Percentiles rank a stretch among this genome's conserved stretches.
These are phyloP conservation scores for Rubia yunnanensis DNA, from an alignment of 257 asterid species.

Conservation along the genomic window DNA sequence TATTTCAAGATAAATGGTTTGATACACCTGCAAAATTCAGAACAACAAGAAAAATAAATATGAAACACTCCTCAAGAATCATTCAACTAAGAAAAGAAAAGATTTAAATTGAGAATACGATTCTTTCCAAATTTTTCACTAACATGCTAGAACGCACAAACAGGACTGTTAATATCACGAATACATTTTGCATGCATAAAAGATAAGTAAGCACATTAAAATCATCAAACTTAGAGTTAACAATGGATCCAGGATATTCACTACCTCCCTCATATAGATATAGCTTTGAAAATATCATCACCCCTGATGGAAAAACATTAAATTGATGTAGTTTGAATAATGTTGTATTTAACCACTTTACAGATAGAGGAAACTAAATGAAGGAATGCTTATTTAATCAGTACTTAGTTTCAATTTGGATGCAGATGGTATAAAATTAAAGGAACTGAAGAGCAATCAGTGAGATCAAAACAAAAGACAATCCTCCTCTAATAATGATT, in stretches of 20 bases:
- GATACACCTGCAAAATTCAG: constrained; percentile 21
- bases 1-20: constrained; percentile 10
- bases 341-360: not conserved
- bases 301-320: not conserved
- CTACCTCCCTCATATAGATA: too few species aligned
- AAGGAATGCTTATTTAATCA: not conserved
- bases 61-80: not conserved
- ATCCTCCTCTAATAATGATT: not conserved
- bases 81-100: not conserved
- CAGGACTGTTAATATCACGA: not conserved
- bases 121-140: not conserved
- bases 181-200: not conserved
- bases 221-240: not conserved
- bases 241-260: not conserved
- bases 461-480: not conserved
- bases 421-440: not conserved
- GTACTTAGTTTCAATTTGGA: not conserved
- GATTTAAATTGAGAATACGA: not conserved
- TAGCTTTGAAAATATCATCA: too few species aligned
- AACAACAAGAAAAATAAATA: constrained; percentile 3
- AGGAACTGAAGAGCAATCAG: not conserved
- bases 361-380: not conserved
- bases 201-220: not conserved
- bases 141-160: not conserved
- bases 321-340: not conserved